A percentile compares a stretch with the other conserved stretches of the same genome.
phyloP scores from a whole-genome alignment of 2,329 filamentous ascomycete genomes.

The Claviceps humidiphila region DNA sequence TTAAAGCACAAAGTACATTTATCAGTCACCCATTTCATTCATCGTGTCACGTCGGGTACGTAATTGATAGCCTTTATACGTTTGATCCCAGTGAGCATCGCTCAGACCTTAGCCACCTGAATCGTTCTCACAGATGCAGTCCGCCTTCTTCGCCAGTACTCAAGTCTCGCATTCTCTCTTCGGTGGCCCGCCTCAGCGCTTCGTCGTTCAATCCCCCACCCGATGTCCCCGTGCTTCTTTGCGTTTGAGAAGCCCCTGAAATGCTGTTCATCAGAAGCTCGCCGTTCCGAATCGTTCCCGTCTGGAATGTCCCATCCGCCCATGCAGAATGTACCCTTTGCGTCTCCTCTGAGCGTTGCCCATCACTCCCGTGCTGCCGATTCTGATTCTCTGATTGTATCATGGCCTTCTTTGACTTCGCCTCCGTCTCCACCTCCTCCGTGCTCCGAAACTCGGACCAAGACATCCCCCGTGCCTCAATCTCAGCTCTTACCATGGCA shows the following conservation, averaged over 20 bases:
- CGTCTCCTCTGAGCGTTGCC: not conserved
- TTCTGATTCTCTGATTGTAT: constrained; percentile 7
- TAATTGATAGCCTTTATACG: not conserved
- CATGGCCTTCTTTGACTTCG: constrained; percentile 4
- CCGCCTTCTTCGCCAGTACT: constrained; percentile 37
- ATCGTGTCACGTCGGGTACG: too few relatives aligned
- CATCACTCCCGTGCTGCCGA: not conserved
- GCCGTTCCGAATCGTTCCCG: constrained; percentile 40
- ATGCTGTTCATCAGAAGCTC: constrained; percentile 31
- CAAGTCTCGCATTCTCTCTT: constrained; percentile 37
- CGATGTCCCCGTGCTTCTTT: not conserved
- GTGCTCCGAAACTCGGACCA: constrained; percentile 44
- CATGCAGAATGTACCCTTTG: constrained; percentile 33
- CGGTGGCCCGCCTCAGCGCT: constrained; percentile 41
- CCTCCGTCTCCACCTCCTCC: constrained; percentile 27
- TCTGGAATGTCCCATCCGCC: constrained; percentile 51
- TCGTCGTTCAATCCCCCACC: constrained; percentile 44
- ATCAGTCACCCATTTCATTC: too few relatives aligned
- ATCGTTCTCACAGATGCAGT: constrained; percentile 39
- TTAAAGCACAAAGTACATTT: too few relatives aligned
- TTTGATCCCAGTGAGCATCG: constrained; percentile 1
- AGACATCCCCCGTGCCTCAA: constrained; percentile 41
- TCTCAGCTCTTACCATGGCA: constrained; percentile 48
- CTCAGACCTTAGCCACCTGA: not conserved
- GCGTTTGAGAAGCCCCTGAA: constrained; percentile 9